Percentiles rank a stretch among this genome's conserved stretches.
phyloP scores from a whole-genome alignment of 129 eudicot genomes.

The Artemisia annua region DNA sequence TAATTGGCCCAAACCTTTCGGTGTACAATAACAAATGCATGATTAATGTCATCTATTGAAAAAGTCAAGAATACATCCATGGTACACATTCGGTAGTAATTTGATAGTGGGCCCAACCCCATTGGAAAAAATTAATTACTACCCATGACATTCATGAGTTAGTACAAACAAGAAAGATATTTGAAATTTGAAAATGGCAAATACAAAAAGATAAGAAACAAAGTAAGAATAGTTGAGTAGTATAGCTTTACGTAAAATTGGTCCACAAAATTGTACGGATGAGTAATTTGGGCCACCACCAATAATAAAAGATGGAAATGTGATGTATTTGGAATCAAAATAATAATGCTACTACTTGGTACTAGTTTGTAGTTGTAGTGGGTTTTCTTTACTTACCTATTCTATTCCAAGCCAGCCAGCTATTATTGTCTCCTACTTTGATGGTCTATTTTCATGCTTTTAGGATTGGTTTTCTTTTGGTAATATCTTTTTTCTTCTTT shows the following conservation, averaged over 20 bases:
- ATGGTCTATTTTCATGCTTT: conserved; percentile 39
- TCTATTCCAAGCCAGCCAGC: conserved; percentile 43
- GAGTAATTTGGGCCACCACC: conserved; percentile 37
- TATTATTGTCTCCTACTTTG: conserved; percentile 36
- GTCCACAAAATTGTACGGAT: conserved; percentile 42
- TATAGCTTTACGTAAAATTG: conserved; percentile 31
- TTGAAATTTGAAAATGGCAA: conserved; percentile 28
- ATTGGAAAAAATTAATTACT: background rate
- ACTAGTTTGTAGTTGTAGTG: conserved; percentile 21
- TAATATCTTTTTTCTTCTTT: conserved; percentile 14
- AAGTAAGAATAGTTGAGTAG: conserved; percentile 39
- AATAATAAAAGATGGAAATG: conserved; percentile 39
- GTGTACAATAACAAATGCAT: conserved; percentile 26
- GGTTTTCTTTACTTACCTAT: conserved; percentile 19
- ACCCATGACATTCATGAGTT: background rate
- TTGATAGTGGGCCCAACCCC: conserved; percentile 22
- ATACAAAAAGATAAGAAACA: conserved; percentile 37
- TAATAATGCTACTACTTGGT: conserved; percentile 28
- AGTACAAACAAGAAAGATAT: background rate
- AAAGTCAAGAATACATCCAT: conserved; percentile 28
- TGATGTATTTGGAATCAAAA: conserved; percentile 47
- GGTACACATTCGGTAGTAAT: conserved; percentile 23
- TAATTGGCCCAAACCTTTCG: conserved; percentile 34
- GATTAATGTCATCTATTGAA: conserved; percentile 21
- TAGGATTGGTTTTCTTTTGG: conserved; percentile 30